These are phyloP conservation scores for Neonothopanus nambi DNA, from an alignment of 1,284 basidiomycete genomes.

Conservation along the genomic window DNA sequence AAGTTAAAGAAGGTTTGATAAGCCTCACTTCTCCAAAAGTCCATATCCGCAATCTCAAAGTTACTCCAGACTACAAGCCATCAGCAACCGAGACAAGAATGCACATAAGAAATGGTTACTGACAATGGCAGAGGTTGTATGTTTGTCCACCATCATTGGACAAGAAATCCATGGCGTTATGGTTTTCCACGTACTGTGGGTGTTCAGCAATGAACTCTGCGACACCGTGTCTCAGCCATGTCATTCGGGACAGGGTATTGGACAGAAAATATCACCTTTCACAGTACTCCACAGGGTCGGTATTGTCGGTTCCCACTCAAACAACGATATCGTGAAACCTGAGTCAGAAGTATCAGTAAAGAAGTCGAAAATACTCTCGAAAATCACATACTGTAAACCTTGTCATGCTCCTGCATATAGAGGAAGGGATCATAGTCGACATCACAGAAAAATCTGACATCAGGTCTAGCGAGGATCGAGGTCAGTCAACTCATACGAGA, in stretches of 20 bases:
- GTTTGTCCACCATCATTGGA: slow-evolving; percentile 70
- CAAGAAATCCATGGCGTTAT: slow-evolving; percentile 77
- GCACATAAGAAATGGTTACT: slow-evolving; percentile 26
- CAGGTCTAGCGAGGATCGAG: slow-evolving; percentile 45
- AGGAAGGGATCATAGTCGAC: slow-evolving; percentile 79
- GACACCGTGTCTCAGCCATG: not conserved
- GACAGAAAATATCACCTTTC: slow-evolving; percentile 47
- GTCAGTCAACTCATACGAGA: slow-evolving; percentile 11
- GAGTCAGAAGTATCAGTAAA: slow-evolving; percentile 1
- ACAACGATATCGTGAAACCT: slow-evolving; percentile 79
- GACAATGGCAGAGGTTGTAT: slow-evolving; percentile 84
- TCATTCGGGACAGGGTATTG: not conserved
- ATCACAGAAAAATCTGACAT: slow-evolving; percentile 78
- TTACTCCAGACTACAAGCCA: slow-evolving; percentile 70
- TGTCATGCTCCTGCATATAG: slow-evolving; percentile 75
- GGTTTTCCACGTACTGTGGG: slow-evolving; percentile 65
- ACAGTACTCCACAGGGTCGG: slow-evolving; percentile 74
- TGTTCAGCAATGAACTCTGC: slow-evolving; percentile 69
- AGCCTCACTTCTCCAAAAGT: slow-evolving; percentile 78
- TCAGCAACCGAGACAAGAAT: not conserved
- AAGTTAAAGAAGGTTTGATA: slow-evolving; percentile 80
- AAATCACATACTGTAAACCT: slow-evolving; percentile 60
- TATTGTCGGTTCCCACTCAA: slow-evolving; percentile 80
- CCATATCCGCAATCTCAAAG: slow-evolving; percentile 83
- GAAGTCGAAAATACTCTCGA: not conserved